phyloP scores from a whole-genome alignment of 2,329 filamentous ascomycete genomes.

The Aspergillus sp. region DNA sequence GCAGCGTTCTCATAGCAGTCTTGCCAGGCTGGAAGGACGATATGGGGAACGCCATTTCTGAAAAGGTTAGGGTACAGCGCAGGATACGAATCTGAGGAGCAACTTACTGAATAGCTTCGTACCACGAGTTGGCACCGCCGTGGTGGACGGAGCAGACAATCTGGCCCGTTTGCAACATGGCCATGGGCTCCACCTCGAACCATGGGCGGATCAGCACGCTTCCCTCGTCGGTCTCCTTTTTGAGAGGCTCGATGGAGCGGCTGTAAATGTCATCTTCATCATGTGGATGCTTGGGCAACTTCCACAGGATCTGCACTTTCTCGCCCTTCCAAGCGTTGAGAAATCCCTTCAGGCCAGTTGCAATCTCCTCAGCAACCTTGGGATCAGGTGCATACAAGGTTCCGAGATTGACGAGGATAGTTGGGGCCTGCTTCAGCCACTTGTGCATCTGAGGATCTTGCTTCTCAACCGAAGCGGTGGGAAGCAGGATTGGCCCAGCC shows the following conservation, averaged over 20 bases:
- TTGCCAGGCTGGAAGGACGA: slow-evolving; percentile 49
- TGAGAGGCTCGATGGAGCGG: slow-evolving; percentile 25
- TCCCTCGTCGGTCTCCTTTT: slow-evolving; percentile 29
- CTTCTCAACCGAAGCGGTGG: slow-evolving; percentile 34
- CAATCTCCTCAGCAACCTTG: slow-evolving; percentile 44
- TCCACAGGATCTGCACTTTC: slow-evolving; percentile 43
- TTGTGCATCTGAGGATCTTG: slow-evolving; percentile 44
- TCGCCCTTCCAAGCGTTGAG: slow-evolving; percentile 32
- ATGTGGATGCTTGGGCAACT: slow-evolving; percentile 32
- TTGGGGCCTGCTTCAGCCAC: slow-evolving; percentile 49
- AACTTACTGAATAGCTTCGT: slow-evolving; percentile 46
- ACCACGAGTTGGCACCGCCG: slow-evolving; percentile 51
- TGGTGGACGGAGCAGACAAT: slow-evolving; percentile 48
- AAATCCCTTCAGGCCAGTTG: slow-evolving; percentile 38
- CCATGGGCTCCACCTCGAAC: slow-evolving; percentile 45
- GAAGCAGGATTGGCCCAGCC: slow-evolving; percentile 52
- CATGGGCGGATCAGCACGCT: slow-evolving; percentile 45
- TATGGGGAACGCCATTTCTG: slow-evolving; percentile 47
- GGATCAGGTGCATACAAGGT: slow-evolving; percentile 38
- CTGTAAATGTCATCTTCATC: slow-evolving; percentile 23
- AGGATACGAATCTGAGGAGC: not conserved
- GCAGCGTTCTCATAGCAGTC: slow-evolving; percentile 49
- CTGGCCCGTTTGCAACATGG: slow-evolving; percentile 37
- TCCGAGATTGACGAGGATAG: slow-evolving; percentile 54
- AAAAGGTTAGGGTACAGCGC: not conserved